Conservation (phyloP, 1,139 yeast species). For the Yamadazyma aaseri region DNA sequence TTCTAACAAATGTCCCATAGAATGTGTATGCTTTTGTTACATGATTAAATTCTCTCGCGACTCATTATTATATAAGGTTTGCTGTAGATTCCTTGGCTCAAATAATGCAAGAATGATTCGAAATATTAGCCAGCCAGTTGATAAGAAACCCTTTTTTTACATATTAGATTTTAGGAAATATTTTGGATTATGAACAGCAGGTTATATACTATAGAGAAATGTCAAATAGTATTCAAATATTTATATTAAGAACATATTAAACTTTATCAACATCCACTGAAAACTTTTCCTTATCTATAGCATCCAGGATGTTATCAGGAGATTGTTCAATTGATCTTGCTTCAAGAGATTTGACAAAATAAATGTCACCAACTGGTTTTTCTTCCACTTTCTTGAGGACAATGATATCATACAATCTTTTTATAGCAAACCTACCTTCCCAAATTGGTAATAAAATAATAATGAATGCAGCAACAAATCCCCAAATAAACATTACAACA, state of each 20-base stretch:
- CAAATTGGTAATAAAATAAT: conserved; percentile 37
- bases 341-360: conserved; percentile 13
- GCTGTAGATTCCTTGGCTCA: too few species aligned
- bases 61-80: too few species aligned
- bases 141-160: too few species aligned
- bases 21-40: too few species aligned
- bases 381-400: conserved; percentile 12
- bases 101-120: too few species aligned
- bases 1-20: too few species aligned
- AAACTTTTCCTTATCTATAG: conserved; percentile 7
- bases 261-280: conserved; percentile 5
- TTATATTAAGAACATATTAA: conserved; percentile 1
- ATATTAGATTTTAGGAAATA: too few species aligned
- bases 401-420: conserved; percentile 9
- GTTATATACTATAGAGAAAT: too few species aligned
- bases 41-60: too few species aligned
- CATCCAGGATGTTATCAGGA: conserved; percentile 1
- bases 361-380: conserved; percentile 15
- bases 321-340: conserved; percentile 1
- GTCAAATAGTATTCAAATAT: too few species aligned
- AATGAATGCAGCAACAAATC: conserved; percentile 28
- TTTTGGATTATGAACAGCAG: too few species aligned
- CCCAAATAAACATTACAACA: conserved; percentile 30
- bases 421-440: conserved; percentile 26
- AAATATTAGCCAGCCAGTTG: too few species aligned